Evolutionary conservation across 2,329 filamentous ascomycete species (phyloP).

Genomic region (Purpureocillium lavendulum): DNA sequence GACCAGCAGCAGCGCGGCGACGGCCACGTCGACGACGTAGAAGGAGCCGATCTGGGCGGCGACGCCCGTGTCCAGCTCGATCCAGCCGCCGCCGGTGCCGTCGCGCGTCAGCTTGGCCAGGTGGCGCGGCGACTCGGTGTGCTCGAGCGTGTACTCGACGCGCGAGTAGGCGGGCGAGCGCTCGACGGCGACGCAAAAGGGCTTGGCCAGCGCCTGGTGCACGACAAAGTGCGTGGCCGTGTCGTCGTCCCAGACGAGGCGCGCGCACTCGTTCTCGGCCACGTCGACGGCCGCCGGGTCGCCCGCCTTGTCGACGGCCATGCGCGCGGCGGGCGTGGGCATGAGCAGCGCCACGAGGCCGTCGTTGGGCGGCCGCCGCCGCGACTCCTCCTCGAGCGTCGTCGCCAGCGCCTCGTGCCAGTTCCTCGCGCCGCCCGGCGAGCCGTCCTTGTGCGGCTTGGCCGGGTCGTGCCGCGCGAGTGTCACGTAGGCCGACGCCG

Average conservation of each 20-base stretch:
- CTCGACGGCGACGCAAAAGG: slow-evolving; percentile 53
- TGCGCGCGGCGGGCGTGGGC: slow-evolving; percentile 54
- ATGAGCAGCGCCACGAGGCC: slow-evolving; percentile 62
- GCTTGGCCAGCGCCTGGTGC: slow-evolving; percentile 53
- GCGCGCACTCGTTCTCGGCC: slow-evolving; percentile 60
- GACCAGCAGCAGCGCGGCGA: slow-evolving; percentile 51
- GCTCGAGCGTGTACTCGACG: slow-evolving; percentile 57
- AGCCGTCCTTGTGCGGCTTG: slow-evolving; percentile 43
- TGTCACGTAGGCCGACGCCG: slow-evolving; percentile 52
- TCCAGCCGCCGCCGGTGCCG: slow-evolving; percentile 48
- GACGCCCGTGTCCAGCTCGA: slow-evolving; percentile 54
- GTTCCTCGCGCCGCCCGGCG: slow-evolving; percentile 27
- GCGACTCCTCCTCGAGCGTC: slow-evolving; percentile 46
- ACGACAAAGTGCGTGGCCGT: slow-evolving; percentile 51
- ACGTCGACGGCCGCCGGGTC: slow-evolving; percentile 52
- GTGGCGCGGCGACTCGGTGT: slow-evolving; percentile 52
- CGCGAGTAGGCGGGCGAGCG: slow-evolving; percentile 51
- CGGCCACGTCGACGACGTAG: slow-evolving; percentile 55
- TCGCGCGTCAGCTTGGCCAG: slow-evolving; percentile 53
- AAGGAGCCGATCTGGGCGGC: slow-evolving; percentile 51
- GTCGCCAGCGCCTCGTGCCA: slow-evolving; percentile 52
- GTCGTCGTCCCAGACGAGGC: slow-evolving; percentile 64
- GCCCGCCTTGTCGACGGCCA: slow-evolving; percentile 51
- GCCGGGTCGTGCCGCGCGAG: slow-evolving; percentile 52
- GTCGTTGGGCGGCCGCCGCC: slow-evolving; percentile 47